Evolutionary conservation across 345 rosid species (phyloP).

Genomic region (Corymbia maculata): DNA sequence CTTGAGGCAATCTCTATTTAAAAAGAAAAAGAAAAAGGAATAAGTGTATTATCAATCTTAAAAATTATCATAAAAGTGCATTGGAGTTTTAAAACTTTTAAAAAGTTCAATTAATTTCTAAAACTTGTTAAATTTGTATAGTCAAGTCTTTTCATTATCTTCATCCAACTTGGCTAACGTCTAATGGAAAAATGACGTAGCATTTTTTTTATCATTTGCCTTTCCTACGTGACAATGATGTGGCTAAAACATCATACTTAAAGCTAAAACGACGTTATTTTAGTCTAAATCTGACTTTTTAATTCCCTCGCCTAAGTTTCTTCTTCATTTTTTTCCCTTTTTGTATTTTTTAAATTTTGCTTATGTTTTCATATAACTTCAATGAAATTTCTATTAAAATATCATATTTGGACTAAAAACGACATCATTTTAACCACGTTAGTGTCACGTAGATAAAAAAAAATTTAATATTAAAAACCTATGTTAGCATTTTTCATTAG

Average conservation of each 20-base stretch:
- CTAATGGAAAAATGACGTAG: accelerated
- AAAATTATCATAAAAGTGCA: accelerated
- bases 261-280: accelerated
- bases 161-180: neutral
- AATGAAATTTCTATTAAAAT: no score
- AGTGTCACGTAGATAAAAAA: accelerated
- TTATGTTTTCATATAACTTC: neutral
- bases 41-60: neutral
- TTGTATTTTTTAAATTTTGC: no score
- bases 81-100: no score
- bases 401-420: no score
- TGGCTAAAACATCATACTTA: neutral
- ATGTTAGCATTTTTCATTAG: accelerated
- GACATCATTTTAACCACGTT: neutral
- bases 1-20: neutral
- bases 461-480: no score
- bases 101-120: no score
- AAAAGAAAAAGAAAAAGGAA: no score
- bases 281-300: neutral
- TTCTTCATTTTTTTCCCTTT: accelerated
- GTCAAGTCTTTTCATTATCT: neutral
- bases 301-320: neutral
- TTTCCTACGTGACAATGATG: accelerated
- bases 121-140: neutral
- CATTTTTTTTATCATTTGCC: no score